Percentiles rank a stretch among this genome's conserved stretches.
phyloP scores from a whole-genome alignment of 768 basidiomycete genomes.

The Termitomyces sp. region DNA sequence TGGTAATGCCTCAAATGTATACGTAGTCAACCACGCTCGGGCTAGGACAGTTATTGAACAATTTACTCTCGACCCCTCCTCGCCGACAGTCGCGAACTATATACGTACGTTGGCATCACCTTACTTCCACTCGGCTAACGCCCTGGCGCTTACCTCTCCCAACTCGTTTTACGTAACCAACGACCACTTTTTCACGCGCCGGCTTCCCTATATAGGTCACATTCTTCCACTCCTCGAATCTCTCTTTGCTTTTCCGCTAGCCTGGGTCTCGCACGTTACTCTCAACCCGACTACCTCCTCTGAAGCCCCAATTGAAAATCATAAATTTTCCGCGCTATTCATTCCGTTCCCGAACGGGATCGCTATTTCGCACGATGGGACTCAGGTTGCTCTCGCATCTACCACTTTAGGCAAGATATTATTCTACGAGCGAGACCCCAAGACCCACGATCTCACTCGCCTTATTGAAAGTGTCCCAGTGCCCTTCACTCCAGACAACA shows the following conservation, averaged over 20 bases:
- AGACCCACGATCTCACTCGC: slow-evolving; percentile 36
- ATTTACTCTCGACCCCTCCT: slow-evolving; percentile 45
- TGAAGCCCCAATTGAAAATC: slow-evolving; percentile 21
- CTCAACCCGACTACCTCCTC: slow-evolving; percentile 24
- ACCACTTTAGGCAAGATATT: slow-evolving; percentile 40
- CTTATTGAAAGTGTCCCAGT: slow-evolving; percentile 33
- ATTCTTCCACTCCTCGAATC: slow-evolving; percentile 52
- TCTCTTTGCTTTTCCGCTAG: slow-evolving; percentile 47
- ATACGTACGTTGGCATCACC: slow-evolving; percentile 55
- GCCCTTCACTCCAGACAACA: slow-evolving; percentile 61
- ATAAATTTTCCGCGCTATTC: slow-evolving; percentile 37
- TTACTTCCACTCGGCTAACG: slow-evolving; percentile 60
- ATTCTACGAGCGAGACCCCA: slow-evolving; percentile 45
- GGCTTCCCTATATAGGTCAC: slow-evolving; percentile 47
- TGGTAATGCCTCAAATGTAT: slow-evolving; percentile 49
- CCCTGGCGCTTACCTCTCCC: slow-evolving; percentile 58
- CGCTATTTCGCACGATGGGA: slow-evolving; percentile 45
- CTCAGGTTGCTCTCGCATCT: slow-evolving; percentile 51
- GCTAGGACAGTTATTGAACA: slow-evolving; percentile 60
- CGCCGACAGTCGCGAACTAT: slow-evolving; percentile 39
- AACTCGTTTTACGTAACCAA: slow-evolving; percentile 69
- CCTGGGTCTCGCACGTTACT: slow-evolving; percentile 54
- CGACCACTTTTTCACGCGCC: slow-evolving; percentile 64
- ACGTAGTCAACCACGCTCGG: slow-evolving; percentile 66
- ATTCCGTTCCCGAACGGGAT: slow-evolving; percentile 69